Evolutionary conservation across 2,329 filamentous ascomycete genomes (phyloP).

Genomic region (Hirsutella minnesotensis): DNA sequence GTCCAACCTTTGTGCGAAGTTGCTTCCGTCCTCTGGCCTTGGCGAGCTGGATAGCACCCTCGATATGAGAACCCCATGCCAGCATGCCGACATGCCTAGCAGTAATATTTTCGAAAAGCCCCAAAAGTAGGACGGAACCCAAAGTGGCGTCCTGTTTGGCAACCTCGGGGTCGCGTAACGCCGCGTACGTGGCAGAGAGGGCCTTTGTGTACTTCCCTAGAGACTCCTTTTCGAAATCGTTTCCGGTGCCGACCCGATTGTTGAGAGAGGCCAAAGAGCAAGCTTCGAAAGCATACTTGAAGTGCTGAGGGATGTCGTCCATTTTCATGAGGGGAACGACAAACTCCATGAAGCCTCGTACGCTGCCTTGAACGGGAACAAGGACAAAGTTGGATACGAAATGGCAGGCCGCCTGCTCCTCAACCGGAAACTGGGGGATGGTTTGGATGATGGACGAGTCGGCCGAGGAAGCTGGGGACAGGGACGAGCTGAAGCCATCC

Average conservation of each 20-base stretch:
- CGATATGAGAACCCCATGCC: conserved; percentile 53
- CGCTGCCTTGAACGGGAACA: conserved; percentile 35
- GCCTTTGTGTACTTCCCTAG: conserved; percentile 43
- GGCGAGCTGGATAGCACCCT: conserved; percentile 50
- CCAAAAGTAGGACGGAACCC: conserved; percentile 46
- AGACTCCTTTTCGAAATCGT: conserved; percentile 25
- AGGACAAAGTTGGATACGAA: conserved; percentile 51
- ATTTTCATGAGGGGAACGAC: conserved; percentile 41
- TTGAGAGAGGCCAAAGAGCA: conserved; percentile 46
- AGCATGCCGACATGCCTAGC: conserved; percentile 40
- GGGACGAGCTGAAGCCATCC: conserved; percentile 7
- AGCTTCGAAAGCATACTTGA: conserved; percentile 46
- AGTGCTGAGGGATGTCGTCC: conserved; percentile 30
- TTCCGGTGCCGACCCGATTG: conserved; percentile 30
- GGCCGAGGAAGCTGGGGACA: conserved; percentile 6
- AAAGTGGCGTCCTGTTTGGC: conserved; percentile 45
- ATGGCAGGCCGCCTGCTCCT: conserved; percentile 44
- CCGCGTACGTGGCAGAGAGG: conserved; percentile 37
- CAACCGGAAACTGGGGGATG: conserved; percentile 33
- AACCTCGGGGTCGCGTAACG: conserved; percentile 36
- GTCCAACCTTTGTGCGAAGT: conserved; percentile 37
- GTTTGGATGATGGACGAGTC: conserved; percentile 8
- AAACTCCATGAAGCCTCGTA: conserved; percentile 47
- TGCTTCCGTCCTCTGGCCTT: conserved; percentile 45
- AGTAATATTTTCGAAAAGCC: conserved; percentile 49